Evolutionary conservation across 192 early-diverging fungal species (phyloP).

Genomic region (Coemansia sp.): DNA sequence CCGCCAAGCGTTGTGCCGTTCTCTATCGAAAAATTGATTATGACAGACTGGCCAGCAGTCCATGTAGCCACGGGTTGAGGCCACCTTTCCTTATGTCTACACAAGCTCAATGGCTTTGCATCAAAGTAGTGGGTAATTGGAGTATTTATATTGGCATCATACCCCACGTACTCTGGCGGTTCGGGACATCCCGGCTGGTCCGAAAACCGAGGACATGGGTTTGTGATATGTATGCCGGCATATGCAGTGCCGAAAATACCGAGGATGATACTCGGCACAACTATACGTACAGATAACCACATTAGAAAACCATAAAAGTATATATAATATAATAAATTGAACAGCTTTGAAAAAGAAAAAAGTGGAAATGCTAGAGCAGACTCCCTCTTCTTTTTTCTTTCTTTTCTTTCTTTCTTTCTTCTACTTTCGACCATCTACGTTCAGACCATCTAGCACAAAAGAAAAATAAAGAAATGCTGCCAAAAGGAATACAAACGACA

Average conservation of each 20-base stretch:
- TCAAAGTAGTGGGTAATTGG: not conserved
- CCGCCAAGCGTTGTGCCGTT: conserved; percentile 62
- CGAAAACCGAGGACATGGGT: conserved; percentile 4
- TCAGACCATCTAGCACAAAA: not conserved
- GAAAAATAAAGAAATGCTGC: not conserved
- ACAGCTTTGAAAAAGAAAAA: not conserved
- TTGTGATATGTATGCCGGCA: not conserved
- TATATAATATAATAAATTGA: conserved; percentile 5
- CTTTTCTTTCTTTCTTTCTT: not conserved
- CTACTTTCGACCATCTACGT: not conserved
- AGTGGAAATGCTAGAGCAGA: not conserved
- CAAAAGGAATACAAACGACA: not conserved
- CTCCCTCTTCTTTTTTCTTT: not conserved
- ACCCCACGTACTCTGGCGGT: not conserved
- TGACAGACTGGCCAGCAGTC: too few relatives aligned
- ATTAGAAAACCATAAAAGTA: conserved; percentile 3
- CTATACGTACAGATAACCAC: not conserved
- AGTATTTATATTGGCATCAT: not conserved
- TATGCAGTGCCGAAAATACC: not conserved
- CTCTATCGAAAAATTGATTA: conserved; percentile 45
- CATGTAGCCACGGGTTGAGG: conserved; percentile 47
- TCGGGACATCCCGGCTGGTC: not conserved
- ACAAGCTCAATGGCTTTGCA: conserved; percentile 26
- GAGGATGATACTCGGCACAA: not conserved
- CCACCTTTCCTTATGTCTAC: conserved; percentile 29